A percentile compares a stretch with the other conserved stretches of the same genome.
phyloP scores from a whole-genome alignment of 2,329 filamentous ascomycete species.

The Sclerotinia borealis region DNA sequence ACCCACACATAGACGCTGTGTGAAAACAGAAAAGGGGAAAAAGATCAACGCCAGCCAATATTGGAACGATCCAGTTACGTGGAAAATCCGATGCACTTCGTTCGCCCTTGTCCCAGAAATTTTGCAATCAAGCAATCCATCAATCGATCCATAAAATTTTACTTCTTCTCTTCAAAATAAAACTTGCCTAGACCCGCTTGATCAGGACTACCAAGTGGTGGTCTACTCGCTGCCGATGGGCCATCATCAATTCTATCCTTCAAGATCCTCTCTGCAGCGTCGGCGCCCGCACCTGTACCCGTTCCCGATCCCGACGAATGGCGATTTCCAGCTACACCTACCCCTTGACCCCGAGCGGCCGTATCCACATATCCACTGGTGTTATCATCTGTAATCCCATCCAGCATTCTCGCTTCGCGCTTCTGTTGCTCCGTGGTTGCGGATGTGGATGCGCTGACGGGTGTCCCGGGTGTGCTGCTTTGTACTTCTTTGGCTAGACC shows the following conservation, averaged over 20 bases:
- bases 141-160: too few relatives aligned
- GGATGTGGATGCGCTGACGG: slow-evolving; percentile 19
- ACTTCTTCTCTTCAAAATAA: slow-evolving; percentile 50
- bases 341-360: slow-evolving; percentile 37
- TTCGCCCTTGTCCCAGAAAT: not conserved
- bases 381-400: slow-evolving; percentile 55
- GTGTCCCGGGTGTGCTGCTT: slow-evolving; percentile 19
- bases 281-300: slow-evolving; percentile 28
- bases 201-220: slow-evolving; percentile 40
- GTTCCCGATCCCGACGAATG: not conserved
- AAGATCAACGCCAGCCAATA: not conserved
- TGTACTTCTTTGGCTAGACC: slow-evolving; percentile 22
- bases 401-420: slow-evolving; percentile 58
- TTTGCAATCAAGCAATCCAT: too few relatives aligned
- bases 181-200: slow-evolving; percentile 49
- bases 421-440: slow-evolving; percentile 42
- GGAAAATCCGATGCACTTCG: too few relatives aligned
- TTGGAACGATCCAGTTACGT: not conserved
- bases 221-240: slow-evolving; percentile 33
- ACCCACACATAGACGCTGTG: not conserved
- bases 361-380: slow-evolving; percentile 59
- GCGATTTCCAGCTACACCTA: slow-evolving; percentile 12
- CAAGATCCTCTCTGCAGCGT: slow-evolving; percentile 60
- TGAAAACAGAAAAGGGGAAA: not conserved
- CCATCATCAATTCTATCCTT: slow-evolving; percentile 52